Percentiles rank a stretch among this genome's conserved stretches.
Evolutionary conservation across 208 protist species (phyloP).

Genomic region (Trypanosoma boissoni): DNA sequence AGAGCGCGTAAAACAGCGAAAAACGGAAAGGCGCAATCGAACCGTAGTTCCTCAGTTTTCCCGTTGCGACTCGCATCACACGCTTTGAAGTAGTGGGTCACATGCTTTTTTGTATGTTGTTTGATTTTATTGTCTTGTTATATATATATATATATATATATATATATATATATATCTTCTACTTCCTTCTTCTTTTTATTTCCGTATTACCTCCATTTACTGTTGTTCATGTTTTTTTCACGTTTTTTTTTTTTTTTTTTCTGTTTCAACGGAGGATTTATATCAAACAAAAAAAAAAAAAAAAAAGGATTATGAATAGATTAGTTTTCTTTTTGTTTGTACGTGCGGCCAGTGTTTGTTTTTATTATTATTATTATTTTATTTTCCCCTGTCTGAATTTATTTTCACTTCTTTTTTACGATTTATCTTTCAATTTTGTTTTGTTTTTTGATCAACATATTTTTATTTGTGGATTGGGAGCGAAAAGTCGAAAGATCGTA

Average conservation of each 20-base stretch:
- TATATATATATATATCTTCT: slow-evolving; percentile 15
- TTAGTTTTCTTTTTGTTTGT: slow-evolving; percentile 13
- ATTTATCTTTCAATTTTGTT: neutral
- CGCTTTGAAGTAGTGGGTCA: too few relatives aligned
- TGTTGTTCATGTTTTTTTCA: neutral
- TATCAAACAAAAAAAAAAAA: slow-evolving; percentile 9
- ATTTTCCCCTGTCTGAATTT: slow-evolving; percentile 16
- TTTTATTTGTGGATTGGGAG: too few relatives aligned
- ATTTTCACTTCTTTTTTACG: neutral
- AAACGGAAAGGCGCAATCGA: too few relatives aligned
- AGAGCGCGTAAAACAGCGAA: too few relatives aligned
- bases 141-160: neutral
- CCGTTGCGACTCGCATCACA: too few relatives aligned
- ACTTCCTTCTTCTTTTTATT: slow-evolving; percentile 30
- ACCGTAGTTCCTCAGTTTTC: too few relatives aligned
- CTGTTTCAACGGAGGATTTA: neutral
- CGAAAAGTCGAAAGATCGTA: too few relatives aligned
- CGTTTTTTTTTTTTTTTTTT: slow-evolving; percentile 14
- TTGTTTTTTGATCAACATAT: too few relatives aligned
- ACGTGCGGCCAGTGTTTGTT: slow-evolving; percentile 7
- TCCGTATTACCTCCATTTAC: slow-evolving; percentile 2
- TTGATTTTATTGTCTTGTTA: too few relatives aligned
- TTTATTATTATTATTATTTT: slow-evolving; percentile 20
- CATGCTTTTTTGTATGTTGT: too few relatives aligned
- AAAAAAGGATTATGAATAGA: slow-evolving; percentile 4